phyloP scores from a whole-genome alignment of 352 stramenopile genomes.

The Globisporangium rhizosaccharum region DNA sequence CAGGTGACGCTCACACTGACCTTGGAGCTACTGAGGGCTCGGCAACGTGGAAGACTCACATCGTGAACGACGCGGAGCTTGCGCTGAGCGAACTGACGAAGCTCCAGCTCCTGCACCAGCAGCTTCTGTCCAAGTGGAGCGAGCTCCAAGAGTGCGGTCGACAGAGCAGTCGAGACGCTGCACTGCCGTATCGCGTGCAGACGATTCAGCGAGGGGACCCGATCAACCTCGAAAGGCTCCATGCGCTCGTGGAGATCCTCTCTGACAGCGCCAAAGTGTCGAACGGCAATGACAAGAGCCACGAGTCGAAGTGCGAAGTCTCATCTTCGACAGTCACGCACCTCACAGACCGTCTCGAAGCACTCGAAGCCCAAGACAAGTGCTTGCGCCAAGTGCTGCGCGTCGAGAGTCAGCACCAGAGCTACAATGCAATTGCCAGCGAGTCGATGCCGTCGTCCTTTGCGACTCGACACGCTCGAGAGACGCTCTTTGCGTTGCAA shows the following conservation, averaged over 20 bases:
- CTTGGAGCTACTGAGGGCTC: neutral
- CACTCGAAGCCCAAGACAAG: constrained; percentile 29
- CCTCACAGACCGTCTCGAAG: constrained; percentile 24
- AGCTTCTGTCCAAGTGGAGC: constrained; percentile 40
- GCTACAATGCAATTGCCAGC: neutral
- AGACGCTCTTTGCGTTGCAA: neutral
- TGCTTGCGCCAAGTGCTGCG: constrained; percentile 22
- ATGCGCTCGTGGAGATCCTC: constrained; percentile 38
- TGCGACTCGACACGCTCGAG: neutral
- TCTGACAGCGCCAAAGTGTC: neutral
- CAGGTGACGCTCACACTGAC: neutral
- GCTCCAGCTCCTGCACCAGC: constrained; percentile 50
- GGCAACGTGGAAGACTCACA: constrained; percentile 14
- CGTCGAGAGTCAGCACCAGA: constrained; percentile 5
- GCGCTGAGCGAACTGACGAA: constrained; percentile 33
- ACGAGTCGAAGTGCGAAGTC: too few species aligned
- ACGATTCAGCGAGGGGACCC: constrained; percentile 20
- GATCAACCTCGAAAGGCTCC: constrained; percentile 30
- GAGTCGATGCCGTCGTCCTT: neutral
- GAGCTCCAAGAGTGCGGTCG: constrained; percentile 44
- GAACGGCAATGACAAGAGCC: neutral
- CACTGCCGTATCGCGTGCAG: constrained; percentile 8
- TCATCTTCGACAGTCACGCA: constrained; percentile 1
- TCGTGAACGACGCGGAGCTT: constrained; percentile 27
- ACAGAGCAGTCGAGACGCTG: constrained; percentile 1